Evolutionary conservation across 352 stramenopile species (phyloP).

Genomic region (Phytophthora citricola): DNA sequence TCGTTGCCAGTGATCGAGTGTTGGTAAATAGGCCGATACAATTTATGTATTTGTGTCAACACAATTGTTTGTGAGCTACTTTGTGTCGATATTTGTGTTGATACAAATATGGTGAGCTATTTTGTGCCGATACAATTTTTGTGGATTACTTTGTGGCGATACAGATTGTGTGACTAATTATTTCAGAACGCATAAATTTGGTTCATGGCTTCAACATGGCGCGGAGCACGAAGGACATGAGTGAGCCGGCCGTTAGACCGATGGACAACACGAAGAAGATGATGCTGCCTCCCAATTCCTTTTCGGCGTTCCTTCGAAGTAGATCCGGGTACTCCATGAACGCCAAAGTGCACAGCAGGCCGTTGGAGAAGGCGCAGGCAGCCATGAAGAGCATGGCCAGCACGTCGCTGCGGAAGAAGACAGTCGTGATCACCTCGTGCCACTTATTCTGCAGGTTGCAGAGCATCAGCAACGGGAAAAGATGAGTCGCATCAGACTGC

Average conservation of each 20-base stretch:
- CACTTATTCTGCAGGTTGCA: slow-evolving; percentile 82
- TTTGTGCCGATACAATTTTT: slow-evolving; percentile 1
- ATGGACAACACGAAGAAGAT: slow-evolving; percentile 88
- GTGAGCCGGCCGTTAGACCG: slow-evolving; percentile 70
- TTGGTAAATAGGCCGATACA: not conserved
- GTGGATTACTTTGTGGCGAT: not conserved
- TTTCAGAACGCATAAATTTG: slow-evolving; percentile 1
- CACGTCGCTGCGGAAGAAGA: slow-evolving; percentile 81
- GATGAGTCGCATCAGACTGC: slow-evolving; percentile 47
- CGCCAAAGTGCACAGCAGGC: slow-evolving; percentile 70
- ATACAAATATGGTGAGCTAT: no score
- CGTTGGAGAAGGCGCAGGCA: slow-evolving; percentile 72
- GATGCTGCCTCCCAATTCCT: slow-evolving; percentile 75
- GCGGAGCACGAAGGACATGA: slow-evolving; percentile 80
- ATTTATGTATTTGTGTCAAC: not conserved
- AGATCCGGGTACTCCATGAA: slow-evolving; percentile 82
- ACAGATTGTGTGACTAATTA: not conserved
- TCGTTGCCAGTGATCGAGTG: slow-evolving; percentile 19
- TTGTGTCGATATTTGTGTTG: not conserved
- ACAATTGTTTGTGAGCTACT: slow-evolving; percentile 6
- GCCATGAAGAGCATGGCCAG: slow-evolving; percentile 66
- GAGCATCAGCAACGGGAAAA: slow-evolving; percentile 81
- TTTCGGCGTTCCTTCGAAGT: slow-evolving; percentile 62
- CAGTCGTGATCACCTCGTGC: slow-evolving; percentile 64
- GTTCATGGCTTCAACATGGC: slow-evolving; percentile 78